A percentile compares a stretch with the other conserved stretches of the same genome.
phyloP scores from a whole-genome alignment of 2,329 filamentous ascomycete species.

The Uncinocarpus reesii region DNA sequence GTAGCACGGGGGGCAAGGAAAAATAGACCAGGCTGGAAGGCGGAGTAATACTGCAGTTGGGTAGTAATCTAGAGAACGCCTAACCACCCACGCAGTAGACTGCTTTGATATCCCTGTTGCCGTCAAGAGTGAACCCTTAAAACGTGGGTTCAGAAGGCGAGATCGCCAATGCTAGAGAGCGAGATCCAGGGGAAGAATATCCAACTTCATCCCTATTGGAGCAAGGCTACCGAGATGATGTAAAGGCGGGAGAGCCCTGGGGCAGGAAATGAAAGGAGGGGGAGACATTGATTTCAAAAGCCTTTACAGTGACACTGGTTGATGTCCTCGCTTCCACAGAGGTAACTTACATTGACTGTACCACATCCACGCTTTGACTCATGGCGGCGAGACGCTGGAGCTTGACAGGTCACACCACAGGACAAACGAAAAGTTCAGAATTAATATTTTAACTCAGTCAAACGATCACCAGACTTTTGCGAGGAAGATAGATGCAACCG shows the following conservation, averaged over 20 bases:
- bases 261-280: background rate
- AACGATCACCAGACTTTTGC: background rate
- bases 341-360: background rate
- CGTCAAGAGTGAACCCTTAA: background rate
- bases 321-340: background rate
- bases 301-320: background rate
- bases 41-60: no score
- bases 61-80: background rate
- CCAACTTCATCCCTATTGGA: background rate
- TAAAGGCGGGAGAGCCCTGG: background rate
- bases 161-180: background rate
- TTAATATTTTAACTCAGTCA: background rate
- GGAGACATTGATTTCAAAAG: background rate
- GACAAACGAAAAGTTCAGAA: background rate
- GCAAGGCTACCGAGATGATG: background rate
- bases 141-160: background rate
- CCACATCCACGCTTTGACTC: conserved; percentile 7
- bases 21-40: background rate
- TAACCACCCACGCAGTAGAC: background rate
- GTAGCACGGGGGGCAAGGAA: background rate
- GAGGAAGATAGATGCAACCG: background rate
- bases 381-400: background rate
- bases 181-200: background rate
- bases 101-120: background rate
- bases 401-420: conserved; percentile 9